A percentile compares a stretch with the other conserved stretches of the same genome.
phyloP scores from a whole-genome alignment of 768 basidiomycete genomes.

The Russula foetens region DNA sequence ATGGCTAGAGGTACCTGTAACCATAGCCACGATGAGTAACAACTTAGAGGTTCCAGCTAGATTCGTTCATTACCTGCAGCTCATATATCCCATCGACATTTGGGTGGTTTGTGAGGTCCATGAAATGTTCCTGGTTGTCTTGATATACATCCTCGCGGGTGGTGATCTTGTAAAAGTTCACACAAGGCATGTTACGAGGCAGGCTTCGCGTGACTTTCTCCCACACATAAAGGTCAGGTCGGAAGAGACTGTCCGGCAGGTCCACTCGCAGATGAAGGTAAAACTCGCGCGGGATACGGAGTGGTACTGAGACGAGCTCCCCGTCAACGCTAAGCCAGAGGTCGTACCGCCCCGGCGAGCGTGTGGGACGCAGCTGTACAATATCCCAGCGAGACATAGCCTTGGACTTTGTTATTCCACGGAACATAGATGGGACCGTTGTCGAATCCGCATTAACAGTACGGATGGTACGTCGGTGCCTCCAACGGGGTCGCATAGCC shows the following conservation, averaged over 20 bases:
- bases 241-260: constrained; percentile 59
- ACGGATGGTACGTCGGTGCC: constrained; percentile 42
- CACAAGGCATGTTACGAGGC: constrained; percentile 69
- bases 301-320: constrained; percentile 67
- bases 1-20: constrained; percentile 71
- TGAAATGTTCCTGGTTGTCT: constrained; percentile 84
- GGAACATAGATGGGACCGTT: constrained; percentile 69
- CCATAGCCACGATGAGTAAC: neutral
- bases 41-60: neutral
- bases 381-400: constrained; percentile 82
- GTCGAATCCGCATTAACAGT: constrained; percentile 30
- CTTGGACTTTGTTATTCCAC: constrained; percentile 45
- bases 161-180: constrained; percentile 73
- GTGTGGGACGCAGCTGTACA: constrained; percentile 77
- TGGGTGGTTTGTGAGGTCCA: constrained; percentile 86
- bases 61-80: constrained; percentile 51
- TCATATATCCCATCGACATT: constrained; percentile 95
- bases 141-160: constrained; percentile 81
- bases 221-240: constrained; percentile 54
- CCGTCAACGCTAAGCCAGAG: constrained; percentile 83
- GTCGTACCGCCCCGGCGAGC: constrained; percentile 70
- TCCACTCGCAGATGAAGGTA: constrained; percentile 83
- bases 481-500: constrained; percentile 75
- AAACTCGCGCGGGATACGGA: constrained; percentile 87
- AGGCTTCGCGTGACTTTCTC: constrained; percentile 71